Evolutionary conservation across 768 basidiomycete species (phyloP), one percentile per base, ranked within the genome.

Genomic region (Mycena polygramma): DNA sequence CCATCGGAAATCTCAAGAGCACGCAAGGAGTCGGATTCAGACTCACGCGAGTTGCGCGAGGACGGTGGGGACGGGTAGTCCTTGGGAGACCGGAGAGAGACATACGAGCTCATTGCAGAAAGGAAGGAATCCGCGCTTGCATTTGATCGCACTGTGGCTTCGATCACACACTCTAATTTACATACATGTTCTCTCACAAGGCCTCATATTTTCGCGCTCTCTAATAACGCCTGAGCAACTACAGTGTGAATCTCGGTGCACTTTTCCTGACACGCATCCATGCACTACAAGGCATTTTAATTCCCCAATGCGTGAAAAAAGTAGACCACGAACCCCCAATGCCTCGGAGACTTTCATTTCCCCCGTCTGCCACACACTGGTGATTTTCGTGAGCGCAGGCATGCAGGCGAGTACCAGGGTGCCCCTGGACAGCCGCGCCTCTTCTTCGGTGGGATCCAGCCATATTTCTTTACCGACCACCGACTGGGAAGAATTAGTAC

Each of bases 331-430:
- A 72, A 93, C 96, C 75, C 81, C 80, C 41, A 91, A 75, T 30
- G 86, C 82, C 66, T 92, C 83, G 10, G 83, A 82, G 0, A 88
- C 77, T 2, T 82, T 83, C 80, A 93, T 86, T 71, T 85, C 83
- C 10, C 97, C 96, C 7, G 90, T 89, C 78, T 97, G 91, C 92
- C 94, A 95, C n/a, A 97, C 69, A 77, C 89, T 94, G 1, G 96
- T 97, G 14, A 96, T 82, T 9, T 88, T 92, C 37, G 89, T 89
- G 39, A 98, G 84, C 2, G 97, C 97, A 65, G 98, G 97, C 85
- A 99, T 90, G 67, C 91, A 92, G 0, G 96, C 90, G 19, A 97
- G 77, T 0, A 93, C 86, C n/a, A 98, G 71, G n/a, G 87, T 90
- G 0, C 93, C 92, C 15, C 83, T 82, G 4, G 93, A 88, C 4